Percentiles rank a stretch among this genome's conserved stretches.
These are phyloP conservation scores for Auricularia cornea DNA, from an alignment of 768 basidiomycete genomes.

Conservation along the genomic window DNA sequence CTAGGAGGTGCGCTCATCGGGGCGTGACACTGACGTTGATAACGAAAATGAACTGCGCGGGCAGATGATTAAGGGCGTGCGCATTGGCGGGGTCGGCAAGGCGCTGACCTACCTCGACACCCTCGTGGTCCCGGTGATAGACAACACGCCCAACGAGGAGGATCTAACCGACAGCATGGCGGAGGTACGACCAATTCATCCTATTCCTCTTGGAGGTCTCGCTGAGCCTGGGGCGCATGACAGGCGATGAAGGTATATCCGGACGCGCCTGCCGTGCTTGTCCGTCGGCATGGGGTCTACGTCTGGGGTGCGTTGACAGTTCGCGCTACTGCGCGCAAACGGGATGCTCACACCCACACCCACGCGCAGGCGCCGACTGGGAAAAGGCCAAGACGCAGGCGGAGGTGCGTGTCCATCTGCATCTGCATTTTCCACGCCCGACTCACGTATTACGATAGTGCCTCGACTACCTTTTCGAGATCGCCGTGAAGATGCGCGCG, in stretches of 20 bases:
- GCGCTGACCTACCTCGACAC: conserved; percentile 80
- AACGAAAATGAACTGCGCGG: no score
- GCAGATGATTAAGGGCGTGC: conserved; percentile 89
- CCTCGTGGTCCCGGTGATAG: conserved; percentile 78
- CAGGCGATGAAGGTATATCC: conserved; percentile 72
- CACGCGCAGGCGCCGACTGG: conserved; percentile 54
- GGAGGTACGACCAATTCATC: conserved; percentile 24
- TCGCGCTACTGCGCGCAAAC: no score
- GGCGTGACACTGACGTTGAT: no score
- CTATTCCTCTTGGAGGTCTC: background rate
- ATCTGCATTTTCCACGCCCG: background rate
- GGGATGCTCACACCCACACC: background rate
- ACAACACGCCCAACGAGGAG: conserved; percentile 86
- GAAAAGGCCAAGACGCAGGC: conserved; percentile 85
- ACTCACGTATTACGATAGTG: conserved; percentile 40
- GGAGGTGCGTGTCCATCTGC: conserved; percentile 38
- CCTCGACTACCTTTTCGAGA: conserved; percentile 85
- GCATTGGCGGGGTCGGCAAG: conserved; percentile 65
- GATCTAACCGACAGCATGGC: conserved; percentile 86
- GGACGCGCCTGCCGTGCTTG: conserved; percentile 68
- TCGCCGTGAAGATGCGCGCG: conserved; percentile 73
- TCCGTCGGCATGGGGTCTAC: conserved; percentile 73
- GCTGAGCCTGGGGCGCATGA: no score
- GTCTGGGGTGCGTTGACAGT: conserved; percentile 58
- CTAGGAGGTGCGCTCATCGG: no score